These are phyloP conservation scores for Emergomyces africanus DNA, from an alignment of 2,329 filamentous ascomycete genomes.

Conservation along the genomic window DNA sequence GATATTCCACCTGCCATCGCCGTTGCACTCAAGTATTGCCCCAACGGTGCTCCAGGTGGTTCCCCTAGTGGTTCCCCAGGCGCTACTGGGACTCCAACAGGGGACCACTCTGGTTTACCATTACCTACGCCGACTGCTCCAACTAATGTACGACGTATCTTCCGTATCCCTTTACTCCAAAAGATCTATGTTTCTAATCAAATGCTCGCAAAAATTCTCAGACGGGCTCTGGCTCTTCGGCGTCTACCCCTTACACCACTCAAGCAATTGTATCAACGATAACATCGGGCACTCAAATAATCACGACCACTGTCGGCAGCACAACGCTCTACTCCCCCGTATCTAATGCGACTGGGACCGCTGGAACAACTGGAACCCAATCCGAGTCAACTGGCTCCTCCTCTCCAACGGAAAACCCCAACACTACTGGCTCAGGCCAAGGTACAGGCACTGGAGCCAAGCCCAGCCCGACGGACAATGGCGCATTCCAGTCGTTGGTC, in stretches of 20 bases:
- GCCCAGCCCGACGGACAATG: conserved; percentile 14
- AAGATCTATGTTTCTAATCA: neutral
- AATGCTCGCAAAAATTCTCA: neutral
- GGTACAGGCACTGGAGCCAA: conserved; percentile 5
- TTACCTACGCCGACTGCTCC: conserved; percentile 9
- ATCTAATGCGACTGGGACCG: conserved; percentile 11
- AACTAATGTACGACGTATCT: conserved; percentile 1
- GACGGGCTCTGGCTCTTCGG: conserved; percentile 9
- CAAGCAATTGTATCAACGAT: conserved; percentile 7
- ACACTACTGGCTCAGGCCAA: conserved; percentile 4
- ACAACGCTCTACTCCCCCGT: conserved; percentile 13
- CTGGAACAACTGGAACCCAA: conserved; percentile 7
- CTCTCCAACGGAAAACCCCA: conserved; percentile 8
- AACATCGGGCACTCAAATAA: conserved; percentile 7
- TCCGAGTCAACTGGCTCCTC: conserved; percentile 8
- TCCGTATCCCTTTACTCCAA: neutral
- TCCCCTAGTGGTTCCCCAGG: neutral
- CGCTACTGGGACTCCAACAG: conserved; percentile 6
- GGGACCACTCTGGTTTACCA: conserved; percentile 3
- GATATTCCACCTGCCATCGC: conserved; percentile 14
- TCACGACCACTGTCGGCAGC: conserved; percentile 14
- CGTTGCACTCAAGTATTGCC: neutral
- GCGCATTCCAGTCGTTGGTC: conserved; percentile 14
- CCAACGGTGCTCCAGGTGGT: neutral
- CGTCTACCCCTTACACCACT: neutral